These are phyloP conservation scores for Magnolia officinalis DNA, from an alignment of 164 flowering plant species.

Conservation along the genomic window DNA sequence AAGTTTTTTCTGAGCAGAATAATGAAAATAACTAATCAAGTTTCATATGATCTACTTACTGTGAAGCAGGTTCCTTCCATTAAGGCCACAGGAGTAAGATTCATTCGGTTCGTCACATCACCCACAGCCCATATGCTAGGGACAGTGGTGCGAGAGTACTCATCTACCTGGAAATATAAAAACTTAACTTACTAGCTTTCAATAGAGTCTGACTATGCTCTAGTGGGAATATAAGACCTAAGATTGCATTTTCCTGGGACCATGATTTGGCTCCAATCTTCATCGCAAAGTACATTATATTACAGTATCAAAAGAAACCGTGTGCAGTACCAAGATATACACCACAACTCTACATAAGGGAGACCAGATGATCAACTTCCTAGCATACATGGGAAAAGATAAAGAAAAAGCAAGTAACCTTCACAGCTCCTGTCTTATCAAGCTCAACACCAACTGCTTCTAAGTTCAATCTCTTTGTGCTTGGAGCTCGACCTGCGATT, in stretches of 20 bases:
- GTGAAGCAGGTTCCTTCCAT: conserved; percentile 66
- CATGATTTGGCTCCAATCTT: conserved; percentile 1
- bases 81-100: conserved; percentile 86
- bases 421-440: conserved; percentile 72
- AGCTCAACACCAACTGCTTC: conserved; percentile 81
- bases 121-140: conserved; percentile 98
- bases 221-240: not conserved
- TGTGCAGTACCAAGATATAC: not conserved
- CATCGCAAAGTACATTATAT: not conserved
- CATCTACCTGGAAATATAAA: conserved; percentile 60
- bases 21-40: not conserved
- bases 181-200: not conserved
- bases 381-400: not conserved
- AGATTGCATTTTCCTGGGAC: not conserved
- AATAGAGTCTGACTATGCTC: not conserved
- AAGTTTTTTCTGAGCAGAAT: not conserved
- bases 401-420: conserved; percentile 40
- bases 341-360: not conserved
- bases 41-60: conserved; percentile 14
- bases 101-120: conserved; percentile 86
- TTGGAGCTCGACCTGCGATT: conserved; percentile 73
- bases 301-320: not conserved
- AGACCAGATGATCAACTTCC: not conserved
- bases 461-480: conserved; percentile 85
- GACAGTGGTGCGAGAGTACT: conserved; percentile 71